Evolutionary conservation across 2,329 filamentous ascomycete species (phyloP).

Genomic region (Claviceps arundinis): DNA sequence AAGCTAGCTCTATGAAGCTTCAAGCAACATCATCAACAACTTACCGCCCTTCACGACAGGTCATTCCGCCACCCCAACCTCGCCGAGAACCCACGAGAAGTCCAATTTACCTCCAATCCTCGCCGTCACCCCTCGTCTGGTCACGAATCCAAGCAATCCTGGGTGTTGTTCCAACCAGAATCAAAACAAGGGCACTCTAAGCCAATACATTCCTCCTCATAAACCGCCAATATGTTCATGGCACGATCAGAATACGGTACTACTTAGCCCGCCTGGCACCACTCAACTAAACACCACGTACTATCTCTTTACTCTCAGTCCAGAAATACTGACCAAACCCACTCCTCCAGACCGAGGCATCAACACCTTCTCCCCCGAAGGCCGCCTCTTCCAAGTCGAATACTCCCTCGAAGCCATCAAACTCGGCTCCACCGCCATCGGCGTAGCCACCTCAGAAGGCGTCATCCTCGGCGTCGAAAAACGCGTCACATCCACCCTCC

Average conservation of each 20-base stretch:
- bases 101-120: background rate
- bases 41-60: background rate
- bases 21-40: background rate
- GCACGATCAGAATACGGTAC: conserved; percentile 98
- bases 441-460: conserved; percentile 87
- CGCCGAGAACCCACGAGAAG: background rate
- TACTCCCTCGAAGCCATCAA: conserved; percentile 99
- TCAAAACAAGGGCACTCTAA: background rate
- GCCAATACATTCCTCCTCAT: conserved; percentile 4
- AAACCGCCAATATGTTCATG: conserved; percentile 82
- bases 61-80: background rate
- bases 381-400: conserved; percentile 99
- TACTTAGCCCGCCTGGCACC: conserved; percentile 23
- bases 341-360: conserved; percentile 71
- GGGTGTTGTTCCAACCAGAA: background rate
- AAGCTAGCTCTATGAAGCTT: background rate
- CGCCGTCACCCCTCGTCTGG: too few species aligned
- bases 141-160: background rate
- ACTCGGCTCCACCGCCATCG: conserved; percentile 95
- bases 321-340: background rate
- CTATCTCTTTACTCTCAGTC: too few species aligned
- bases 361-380: conserved; percentile 99
- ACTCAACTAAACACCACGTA: background rate
- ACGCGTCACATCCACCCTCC: conserved; percentile 91
- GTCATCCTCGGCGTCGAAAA: conserved; percentile 97